Conservation (phyloP, 768 basidiomycete species). For the Pholiota molesta region DNA sequence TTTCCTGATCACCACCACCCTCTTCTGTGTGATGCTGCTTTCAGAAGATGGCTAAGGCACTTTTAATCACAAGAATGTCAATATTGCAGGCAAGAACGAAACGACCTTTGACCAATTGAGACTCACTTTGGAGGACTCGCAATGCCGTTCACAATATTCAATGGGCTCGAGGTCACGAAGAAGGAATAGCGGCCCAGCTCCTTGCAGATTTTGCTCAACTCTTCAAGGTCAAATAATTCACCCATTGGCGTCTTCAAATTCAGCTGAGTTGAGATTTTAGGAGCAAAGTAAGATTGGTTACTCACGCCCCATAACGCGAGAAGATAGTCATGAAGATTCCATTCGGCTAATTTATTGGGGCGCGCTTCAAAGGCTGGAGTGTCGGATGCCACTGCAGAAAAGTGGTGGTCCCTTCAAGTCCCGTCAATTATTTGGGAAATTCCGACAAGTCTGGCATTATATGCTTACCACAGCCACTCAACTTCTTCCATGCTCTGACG, state of each 20-base stretch:
- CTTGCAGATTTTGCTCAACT: constrained; percentile 24
- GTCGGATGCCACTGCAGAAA: constrained; percentile 28
- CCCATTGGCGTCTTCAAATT: constrained; percentile 26
- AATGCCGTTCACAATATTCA: constrained; percentile 28
- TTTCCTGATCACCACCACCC: too few species aligned
- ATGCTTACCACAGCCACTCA: constrained; percentile 26
- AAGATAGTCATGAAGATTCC: constrained; percentile 30
- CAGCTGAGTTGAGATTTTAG: not conserved
- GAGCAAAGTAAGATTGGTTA: not conserved
- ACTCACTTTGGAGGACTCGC: constrained; percentile 30
- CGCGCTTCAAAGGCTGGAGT: constrained; percentile 28
- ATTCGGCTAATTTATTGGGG: constrained; percentile 20
- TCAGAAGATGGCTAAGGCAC: constrained; percentile 20
- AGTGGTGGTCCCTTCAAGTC: constrained; percentile 26
- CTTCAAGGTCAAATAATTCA: constrained; percentile 29
- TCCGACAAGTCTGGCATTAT: not conserved
- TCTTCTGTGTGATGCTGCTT: not conserved
- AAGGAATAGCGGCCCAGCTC: constrained; percentile 26
- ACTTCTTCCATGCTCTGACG: constrained; percentile 24
- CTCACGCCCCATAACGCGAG: constrained; percentile 29
- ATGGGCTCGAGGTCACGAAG: constrained; percentile 29
- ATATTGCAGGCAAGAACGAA: too few species aligned
- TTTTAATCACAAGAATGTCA: not conserved
- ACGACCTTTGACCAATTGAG: not conserved
- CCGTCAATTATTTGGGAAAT: not conserved